phyloP scores from a whole-genome alignment of 129 eudicot genomes.

The Sambucus nigra region DNA sequence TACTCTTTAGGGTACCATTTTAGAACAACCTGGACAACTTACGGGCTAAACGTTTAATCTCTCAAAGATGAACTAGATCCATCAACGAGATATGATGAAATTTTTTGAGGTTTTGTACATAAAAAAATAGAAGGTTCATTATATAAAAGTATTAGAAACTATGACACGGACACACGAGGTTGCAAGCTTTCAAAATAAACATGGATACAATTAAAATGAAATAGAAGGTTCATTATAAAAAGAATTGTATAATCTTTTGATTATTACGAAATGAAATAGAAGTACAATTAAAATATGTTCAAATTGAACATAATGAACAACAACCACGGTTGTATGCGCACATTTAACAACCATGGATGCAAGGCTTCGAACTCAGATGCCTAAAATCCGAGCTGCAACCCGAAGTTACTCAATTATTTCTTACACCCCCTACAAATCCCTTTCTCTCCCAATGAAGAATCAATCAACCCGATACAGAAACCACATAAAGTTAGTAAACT shows the following conservation, averaged over 20 bases:
- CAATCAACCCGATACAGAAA: slow-evolving; percentile 9
- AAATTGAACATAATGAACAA: slow-evolving; percentile 3
- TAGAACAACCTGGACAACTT: too few relatives aligned
- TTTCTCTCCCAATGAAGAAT: slow-evolving; percentile 3
- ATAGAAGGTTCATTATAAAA: too few relatives aligned
- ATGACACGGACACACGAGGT: too few relatives aligned
- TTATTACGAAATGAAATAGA: neutral
- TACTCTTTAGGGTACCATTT: too few relatives aligned
- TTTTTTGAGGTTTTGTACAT: too few relatives aligned
- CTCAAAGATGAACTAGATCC: too few relatives aligned
- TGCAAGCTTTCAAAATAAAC: too few relatives aligned
- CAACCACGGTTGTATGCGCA: neutral
- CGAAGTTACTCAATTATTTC: slow-evolving; percentile 34
- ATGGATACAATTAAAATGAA: too few relatives aligned
- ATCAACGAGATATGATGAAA: too few relatives aligned
- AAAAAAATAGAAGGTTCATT: too few relatives aligned
- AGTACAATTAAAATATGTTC: slow-evolving; percentile 5
- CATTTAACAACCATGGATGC: neutral
- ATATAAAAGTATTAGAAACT: too few relatives aligned
- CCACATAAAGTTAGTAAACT: slow-evolving; percentile 22
- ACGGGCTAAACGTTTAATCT: too few relatives aligned
- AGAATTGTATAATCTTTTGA: slow-evolving; percentile 1
- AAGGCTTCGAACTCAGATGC: neutral
- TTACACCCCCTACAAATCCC: slow-evolving; percentile 4
- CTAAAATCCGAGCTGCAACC: slow-evolving; percentile 34